Evolutionary conservation across 306 rosid species (phyloP), one percentile per base, ranked within the genome.

Genomic region (Rosa chinensis): DNA sequence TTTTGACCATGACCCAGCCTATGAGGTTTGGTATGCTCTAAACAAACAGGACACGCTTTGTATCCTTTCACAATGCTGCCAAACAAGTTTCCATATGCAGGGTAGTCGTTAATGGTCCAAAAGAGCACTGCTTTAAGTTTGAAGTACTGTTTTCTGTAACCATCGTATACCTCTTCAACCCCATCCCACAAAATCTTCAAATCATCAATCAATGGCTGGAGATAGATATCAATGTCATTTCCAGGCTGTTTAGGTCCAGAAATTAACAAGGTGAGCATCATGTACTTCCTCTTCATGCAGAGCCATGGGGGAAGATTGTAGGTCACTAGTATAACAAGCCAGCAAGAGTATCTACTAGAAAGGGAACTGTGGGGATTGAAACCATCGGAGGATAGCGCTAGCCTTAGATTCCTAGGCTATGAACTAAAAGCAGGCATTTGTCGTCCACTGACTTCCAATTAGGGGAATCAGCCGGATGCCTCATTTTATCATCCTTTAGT

Each of bases 41-140:
- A 35, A 44, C 49, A 79, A 23, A 72, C 9, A n/a, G 23, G 63
- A 35, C 72, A 71, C 0, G 48, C 72, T 16, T 55, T 39, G 6
- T 58, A 79, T 0, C 52, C 28, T 16, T 70, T 23, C 0, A 56
- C 49, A 1, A 3, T 1, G 12, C 9, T 56, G 5, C 40, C 63
- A 5, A 13, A 55, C 4, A 72, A 47, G 25, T 79, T 59, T 1
- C 11, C 49, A 59, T 78, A 70, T 12, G 76, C 37, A 2, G 81
- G 53, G 16, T 53, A 78, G 17, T 78, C 70, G 17, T 70, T 43
- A 1, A 55, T 70, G 1, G 77, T 58, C 76, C 70, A 58, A 6
- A 78, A 7, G 4, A 42, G 28, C 13, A 58, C 39, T 4, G 53
- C 66, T 11, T 5, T 35, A 0, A 78, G 53, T 13, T 0, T 70